Conservation (phyloP, 2,329 filamentous ascomycete genomes). For the Davidsoniella australis region DNA sequence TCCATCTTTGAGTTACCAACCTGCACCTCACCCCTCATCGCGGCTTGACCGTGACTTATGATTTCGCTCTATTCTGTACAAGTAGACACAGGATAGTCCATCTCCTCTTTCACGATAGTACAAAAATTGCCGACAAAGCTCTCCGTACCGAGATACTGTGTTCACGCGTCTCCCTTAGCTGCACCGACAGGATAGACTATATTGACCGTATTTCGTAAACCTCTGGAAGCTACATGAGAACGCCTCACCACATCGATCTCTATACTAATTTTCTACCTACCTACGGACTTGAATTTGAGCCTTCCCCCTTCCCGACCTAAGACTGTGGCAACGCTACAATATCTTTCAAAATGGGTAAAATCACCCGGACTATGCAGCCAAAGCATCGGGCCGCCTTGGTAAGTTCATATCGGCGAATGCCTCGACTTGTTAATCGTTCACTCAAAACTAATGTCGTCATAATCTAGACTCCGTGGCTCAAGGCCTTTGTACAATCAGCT, state of each 20-base stretch:
- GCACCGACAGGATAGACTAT: not conserved
- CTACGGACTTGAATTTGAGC: too few relatives aligned
- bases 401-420: constrained; percentile 19
- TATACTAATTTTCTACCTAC: not conserved
- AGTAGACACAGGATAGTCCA: not conserved
- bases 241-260: not conserved
- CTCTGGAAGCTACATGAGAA: not conserved
- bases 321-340: constrained; percentile 11
- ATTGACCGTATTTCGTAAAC: not conserved
- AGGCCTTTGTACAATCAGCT: constrained; percentile 59
- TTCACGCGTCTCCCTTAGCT: too few relatives aligned
- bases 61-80: not conserved
- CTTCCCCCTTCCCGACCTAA: not conserved
- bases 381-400: constrained; percentile 54
- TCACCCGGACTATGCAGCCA: constrained; percentile 47
- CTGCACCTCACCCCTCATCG: constrained; percentile 11
- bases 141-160: too few relatives aligned
- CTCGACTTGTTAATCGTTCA: constrained; percentile 1
- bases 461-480: constrained; percentile 66
- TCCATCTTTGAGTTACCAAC: constrained; percentile 7
- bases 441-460: not conserved
- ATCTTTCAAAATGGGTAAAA: constrained; percentile 45
- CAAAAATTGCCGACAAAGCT: not conserved
- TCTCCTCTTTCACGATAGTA: not conserved
- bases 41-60: constrained; percentile 1